These are phyloP conservation scores for Diplocarpon rosae DNA, from an alignment of 2,329 filamentous ascomycete species.

Conservation along the genomic window DNA sequence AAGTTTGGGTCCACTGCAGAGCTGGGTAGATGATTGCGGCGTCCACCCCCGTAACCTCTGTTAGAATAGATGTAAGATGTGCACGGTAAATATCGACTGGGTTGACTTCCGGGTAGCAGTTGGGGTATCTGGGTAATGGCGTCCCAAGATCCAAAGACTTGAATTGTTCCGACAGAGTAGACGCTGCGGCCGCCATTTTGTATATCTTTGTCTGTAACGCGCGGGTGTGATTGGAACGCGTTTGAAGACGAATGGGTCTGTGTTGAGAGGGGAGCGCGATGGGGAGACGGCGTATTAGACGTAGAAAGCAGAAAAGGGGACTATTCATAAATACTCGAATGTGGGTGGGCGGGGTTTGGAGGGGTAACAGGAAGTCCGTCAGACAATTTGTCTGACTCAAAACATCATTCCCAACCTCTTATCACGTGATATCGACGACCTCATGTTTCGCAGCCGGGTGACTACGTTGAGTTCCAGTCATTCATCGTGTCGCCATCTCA, in stretches of 20 bases:
- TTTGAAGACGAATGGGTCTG: constrained; percentile 3
- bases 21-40: constrained; percentile 60
- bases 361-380: constrained; percentile 4
- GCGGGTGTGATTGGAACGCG: constrained; percentile 11
- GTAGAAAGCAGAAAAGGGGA: constrained; percentile 13
- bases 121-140: constrained; percentile 34
- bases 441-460: neutral
- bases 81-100: constrained; percentile 70
- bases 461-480: no score
- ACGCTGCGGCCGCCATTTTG: constrained; percentile 20
- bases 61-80: constrained; percentile 60
- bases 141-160: constrained; percentile 19
- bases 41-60: constrained; percentile 60
- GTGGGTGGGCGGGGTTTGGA: constrained; percentile 7
- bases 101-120: constrained; percentile 57
- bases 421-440: constrained; percentile 4
- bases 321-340: constrained; percentile 17
- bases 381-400: constrained; percentile 6
- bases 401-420: neutral
- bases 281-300: constrained; percentile 11
- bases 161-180: constrained; percentile 21
- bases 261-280: constrained; percentile 3
- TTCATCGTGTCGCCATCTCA: neutral
- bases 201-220: constrained; percentile 8
- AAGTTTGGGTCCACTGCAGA: constrained; percentile 65